Evolutionary conservation across 768 basidiomycete species (phyloP).

Genomic region (Amylocystis lapponica): DNA sequence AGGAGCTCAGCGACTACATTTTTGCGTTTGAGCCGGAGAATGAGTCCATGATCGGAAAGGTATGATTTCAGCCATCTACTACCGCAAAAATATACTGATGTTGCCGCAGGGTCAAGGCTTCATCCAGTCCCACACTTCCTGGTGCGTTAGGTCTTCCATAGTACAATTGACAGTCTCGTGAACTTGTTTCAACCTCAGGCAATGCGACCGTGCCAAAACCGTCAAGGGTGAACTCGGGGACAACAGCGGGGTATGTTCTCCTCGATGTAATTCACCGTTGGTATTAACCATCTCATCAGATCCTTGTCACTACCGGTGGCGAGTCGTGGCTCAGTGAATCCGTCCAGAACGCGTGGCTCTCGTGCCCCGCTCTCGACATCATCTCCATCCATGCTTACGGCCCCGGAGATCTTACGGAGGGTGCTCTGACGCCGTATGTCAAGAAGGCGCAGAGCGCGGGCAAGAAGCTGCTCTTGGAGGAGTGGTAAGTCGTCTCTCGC

Average conservation of each 20-base stretch:
- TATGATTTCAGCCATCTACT: background rate
- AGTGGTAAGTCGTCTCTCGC: conserved; percentile 29
- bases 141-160: conserved; percentile 2
- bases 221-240: conserved; percentile 17
- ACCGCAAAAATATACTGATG: background rate
- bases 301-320: conserved; percentile 24
- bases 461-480: conserved; percentile 32
- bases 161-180: background rate
- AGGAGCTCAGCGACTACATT: conserved; percentile 31
- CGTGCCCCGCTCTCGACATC: conserved; percentile 26
- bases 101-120: conserved; percentile 15
- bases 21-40: conserved; percentile 35
- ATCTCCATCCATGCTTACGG: conserved; percentile 35
- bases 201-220: conserved; percentile 23
- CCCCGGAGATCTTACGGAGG: conserved; percentile 22
- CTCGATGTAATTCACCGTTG: background rate
- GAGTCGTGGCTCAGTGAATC: conserved; percentile 24
- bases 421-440: conserved; percentile 19
- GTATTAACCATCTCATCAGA: conserved; percentile 11
- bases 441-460: conserved; percentile 27
- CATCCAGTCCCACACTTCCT: conserved; percentile 12
- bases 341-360: conserved; percentile 18
- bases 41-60: conserved; percentile 28
- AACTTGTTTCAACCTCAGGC: conserved; percentile 9
- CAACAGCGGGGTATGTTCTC: conserved; percentile 17